Percentiles rank a stretch among this genome's conserved stretches.
Conservation (phyloP, 441 rosid species). For the Mallotus repandus region DNA sequence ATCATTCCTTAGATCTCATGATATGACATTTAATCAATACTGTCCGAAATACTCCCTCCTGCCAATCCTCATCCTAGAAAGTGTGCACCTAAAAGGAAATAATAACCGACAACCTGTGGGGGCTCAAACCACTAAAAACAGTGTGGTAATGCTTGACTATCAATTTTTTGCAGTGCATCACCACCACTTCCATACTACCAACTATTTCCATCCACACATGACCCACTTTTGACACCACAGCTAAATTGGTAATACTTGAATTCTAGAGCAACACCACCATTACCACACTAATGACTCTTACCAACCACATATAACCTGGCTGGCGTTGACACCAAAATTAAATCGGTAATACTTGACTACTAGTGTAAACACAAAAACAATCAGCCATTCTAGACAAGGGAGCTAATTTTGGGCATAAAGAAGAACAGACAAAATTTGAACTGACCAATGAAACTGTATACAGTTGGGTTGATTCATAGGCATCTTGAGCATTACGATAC, state of each 20-base stretch:
- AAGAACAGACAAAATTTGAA: constrained; percentile 11
- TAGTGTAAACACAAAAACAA: not conserved
- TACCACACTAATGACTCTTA: not conserved
- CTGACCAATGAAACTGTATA: constrained; percentile 69
- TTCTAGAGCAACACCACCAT: not conserved
- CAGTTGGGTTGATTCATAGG: constrained; percentile 81
- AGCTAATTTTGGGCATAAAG: not conserved
- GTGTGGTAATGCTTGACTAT: not conserved
- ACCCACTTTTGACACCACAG: not conserved
- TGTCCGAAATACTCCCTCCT: not conserved
- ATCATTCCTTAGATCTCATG: not conserved
- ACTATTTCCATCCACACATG: not conserved
- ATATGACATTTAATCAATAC: not conserved
- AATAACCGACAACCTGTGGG: not conserved
- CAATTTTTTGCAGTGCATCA: not conserved
- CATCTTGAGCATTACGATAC: constrained; percentile 80
- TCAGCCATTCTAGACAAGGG: not conserved
- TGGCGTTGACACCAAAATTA: not conserved
- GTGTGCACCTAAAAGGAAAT: not conserved
- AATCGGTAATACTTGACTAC: not conserved
- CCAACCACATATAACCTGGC: not conserved
- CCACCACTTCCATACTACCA: not conserved
- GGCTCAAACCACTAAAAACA: not conserved
- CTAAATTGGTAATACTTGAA: not conserved
- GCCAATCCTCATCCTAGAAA: not conserved